These are phyloP conservation scores for Thermochaetoides dissita DNA, from an alignment of 2,329 filamentous ascomycete species.

Conservation along the genomic window DNA sequence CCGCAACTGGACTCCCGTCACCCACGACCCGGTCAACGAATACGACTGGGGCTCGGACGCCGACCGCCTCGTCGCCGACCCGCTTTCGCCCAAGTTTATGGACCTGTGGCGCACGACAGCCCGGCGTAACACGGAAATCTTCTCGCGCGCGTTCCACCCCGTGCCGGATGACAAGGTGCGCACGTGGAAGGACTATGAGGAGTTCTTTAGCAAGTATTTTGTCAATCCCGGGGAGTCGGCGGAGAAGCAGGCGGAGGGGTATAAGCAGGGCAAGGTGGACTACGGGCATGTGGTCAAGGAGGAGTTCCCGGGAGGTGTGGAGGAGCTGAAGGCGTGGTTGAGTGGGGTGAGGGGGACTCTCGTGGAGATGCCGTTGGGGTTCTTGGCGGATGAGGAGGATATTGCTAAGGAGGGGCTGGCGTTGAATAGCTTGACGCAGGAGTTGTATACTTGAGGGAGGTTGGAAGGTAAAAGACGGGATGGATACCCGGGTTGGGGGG, in stretches of 20 bases:
- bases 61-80: constrained; percentile 59
- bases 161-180: constrained; percentile 56
- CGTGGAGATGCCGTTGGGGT: constrained; percentile 84
- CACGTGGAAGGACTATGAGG: constrained; percentile 60
- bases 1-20: constrained; percentile 64
- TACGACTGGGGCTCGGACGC: constrained; percentile 58
- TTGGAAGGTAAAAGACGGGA: not conserved
- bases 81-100: constrained; percentile 53
- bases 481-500: not conserved
- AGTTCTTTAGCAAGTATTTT: constrained; percentile 57
- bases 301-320: constrained; percentile 59
- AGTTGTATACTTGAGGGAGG: constrained; percentile 47
- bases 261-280: constrained; percentile 48
- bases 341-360: constrained; percentile 53
- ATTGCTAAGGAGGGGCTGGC: constrained; percentile 70
- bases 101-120: constrained; percentile 62
- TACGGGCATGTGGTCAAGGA: constrained; percentile 80
- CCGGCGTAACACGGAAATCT: constrained; percentile 64
- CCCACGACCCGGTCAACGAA: constrained; percentile 49
- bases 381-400: constrained; percentile 68
- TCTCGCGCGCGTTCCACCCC: constrained; percentile 67
- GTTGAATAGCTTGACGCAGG: constrained; percentile 57
- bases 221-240: constrained; percentile 35
- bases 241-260: constrained; percentile 26
- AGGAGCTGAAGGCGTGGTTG: constrained; percentile 59